phyloP scores from a whole-genome alignment of 495 filamentous ascomycete genomes.

The Sporormia fimetaria region DNA sequence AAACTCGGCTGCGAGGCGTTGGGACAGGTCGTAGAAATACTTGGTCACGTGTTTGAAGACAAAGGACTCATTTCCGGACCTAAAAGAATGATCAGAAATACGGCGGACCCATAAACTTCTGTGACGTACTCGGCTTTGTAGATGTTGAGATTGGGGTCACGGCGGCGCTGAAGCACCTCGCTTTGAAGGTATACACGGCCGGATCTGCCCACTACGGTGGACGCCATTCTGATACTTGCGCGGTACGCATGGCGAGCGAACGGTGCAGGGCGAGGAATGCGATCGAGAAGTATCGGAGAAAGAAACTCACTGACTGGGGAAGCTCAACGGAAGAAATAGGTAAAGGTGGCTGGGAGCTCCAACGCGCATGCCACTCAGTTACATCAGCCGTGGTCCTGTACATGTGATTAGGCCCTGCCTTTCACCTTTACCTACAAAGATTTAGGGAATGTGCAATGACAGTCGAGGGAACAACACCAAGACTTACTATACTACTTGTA shows the following conservation, averaged over 20 bases:
- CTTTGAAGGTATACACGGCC: conserved; percentile 27
- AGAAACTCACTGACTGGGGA: conserved; percentile 17
- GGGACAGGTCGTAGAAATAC: conserved; percentile 26
- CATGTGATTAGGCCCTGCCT: no score
- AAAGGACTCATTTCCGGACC: conserved; percentile 27
- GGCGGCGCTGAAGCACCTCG: conserved; percentile 26
- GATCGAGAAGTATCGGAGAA: conserved; percentile 15
- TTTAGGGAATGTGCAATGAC: no score
- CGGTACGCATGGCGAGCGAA: conserved; percentile 16
- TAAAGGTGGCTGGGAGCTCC: no score
- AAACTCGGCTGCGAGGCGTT: conserved; percentile 27
- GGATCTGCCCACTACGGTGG: conserved; percentile 27
- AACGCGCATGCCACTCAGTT: no score
- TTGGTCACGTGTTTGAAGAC: conserved; percentile 28
- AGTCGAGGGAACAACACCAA: no score
- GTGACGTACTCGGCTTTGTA: conserved; percentile 29
- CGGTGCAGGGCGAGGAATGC: conserved; percentile 8
- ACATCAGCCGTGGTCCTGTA: no score
- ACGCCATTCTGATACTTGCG: conserved; percentile 26
- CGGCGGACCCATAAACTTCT: conserved; percentile 20
- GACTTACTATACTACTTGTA: no score
- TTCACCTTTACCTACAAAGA: no score
- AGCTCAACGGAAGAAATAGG: conserved; percentile 11
- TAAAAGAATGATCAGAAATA: conserved; percentile 24
- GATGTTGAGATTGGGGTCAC: conserved; percentile 24